Evolutionary conservation across 2,329 filamentous ascomycete genomes (phyloP), one percentile per base, ranked within the genome.

Genomic region (Phialocephala subalpina): DNA sequence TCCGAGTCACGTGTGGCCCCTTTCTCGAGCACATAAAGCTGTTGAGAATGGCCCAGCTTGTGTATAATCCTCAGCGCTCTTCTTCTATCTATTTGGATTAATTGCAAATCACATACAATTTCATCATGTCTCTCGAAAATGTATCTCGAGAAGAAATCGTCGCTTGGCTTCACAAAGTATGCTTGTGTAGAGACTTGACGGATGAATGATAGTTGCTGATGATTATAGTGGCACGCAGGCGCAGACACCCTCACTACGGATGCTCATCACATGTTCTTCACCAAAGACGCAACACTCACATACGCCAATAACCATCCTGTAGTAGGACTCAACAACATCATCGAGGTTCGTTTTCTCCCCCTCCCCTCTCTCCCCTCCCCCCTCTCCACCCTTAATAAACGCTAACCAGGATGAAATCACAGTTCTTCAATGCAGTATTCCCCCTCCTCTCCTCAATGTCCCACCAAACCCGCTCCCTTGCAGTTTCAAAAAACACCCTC

Each of bases 361-460:
- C 12, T 38, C 8, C 16, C 18, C 14, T 22, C 49, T 9, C 11
- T 1, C 6, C 27, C 40, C 45, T 7, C 3, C 29, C 29, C 29
- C 29, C 29, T 33, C 9, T 33, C 29, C 9, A 5, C 29, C 4
- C 29, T 9, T 33, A 33, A 33, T 5, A 4, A 33, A 5, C 4
- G 29, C 29, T 33, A 33, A 33, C 29, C 29, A 33, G 4, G 4
- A 4, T 33, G 9, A 5, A 33, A 25, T 2, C 8, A 11, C 7
- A 67, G 58, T 67, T 67, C 52, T 70, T 71, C 47, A 20, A 55
- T 33, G 8, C 29, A 4, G 35, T 33, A 1, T 70, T 67, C 59
- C 58, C 60, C 1, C 38, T 64, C 7, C 42, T 67, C 0, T 29
- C 58, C n/a, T 63, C 53, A 27, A 70, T 70, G 67, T 64, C 66